These are phyloP conservation scores for Toxicodendron radicans DNA, from an alignment of 345 rosid genomes.

Conservation along the genomic window DNA sequence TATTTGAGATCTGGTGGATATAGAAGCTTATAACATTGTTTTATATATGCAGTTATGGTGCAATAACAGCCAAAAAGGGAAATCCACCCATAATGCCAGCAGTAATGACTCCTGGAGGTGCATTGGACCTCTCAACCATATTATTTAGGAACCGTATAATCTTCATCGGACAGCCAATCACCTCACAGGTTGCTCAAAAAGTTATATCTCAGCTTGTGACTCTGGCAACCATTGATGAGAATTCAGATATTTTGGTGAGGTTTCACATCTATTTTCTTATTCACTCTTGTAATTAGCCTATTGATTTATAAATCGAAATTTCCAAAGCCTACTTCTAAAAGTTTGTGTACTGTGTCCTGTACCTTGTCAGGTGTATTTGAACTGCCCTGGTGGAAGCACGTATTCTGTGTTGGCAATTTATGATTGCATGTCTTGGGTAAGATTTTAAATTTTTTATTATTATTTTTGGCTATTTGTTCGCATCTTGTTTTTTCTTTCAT, in stretches of 20 bases:
- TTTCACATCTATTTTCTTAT: conserved; percentile 4
- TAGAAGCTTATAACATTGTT: conserved; percentile 6
- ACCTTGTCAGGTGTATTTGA: conserved; percentile 66
- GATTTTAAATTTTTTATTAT: conserved; percentile 17
- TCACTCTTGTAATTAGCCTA: not conserved
- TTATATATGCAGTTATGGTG: conserved; percentile 39
- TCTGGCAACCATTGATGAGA: conserved; percentile 80
- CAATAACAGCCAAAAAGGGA: conserved; percentile 54
- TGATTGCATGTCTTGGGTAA: conserved; percentile 97
- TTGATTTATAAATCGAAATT: not conserved
- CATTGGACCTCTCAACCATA: conserved; percentile 84
- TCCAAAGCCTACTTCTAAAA: not conserved
- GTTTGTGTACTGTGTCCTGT: conserved; percentile 16
- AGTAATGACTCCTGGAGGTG: conserved; percentile 86
- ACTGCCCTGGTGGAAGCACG: conserved; percentile 93
- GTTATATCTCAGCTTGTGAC: conserved; percentile 94
- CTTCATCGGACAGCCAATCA: conserved; percentile 82
- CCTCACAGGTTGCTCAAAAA: conserved; percentile 83
- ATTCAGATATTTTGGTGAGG: conserved; percentile 82
- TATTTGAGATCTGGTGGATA: not conserved
- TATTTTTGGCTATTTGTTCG: not conserved
- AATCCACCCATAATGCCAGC: conserved; percentile 93
- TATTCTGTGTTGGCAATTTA: conserved; percentile 87
- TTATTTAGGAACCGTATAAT: conserved; percentile 81
- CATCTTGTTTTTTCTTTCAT: not conserved